Percentiles rank a stretch among this genome's conserved stretches.
Evolutionary conservation across 2,329 filamentous ascomycete species (phyloP).

Genomic region (Fusarium caatingaense): DNA sequence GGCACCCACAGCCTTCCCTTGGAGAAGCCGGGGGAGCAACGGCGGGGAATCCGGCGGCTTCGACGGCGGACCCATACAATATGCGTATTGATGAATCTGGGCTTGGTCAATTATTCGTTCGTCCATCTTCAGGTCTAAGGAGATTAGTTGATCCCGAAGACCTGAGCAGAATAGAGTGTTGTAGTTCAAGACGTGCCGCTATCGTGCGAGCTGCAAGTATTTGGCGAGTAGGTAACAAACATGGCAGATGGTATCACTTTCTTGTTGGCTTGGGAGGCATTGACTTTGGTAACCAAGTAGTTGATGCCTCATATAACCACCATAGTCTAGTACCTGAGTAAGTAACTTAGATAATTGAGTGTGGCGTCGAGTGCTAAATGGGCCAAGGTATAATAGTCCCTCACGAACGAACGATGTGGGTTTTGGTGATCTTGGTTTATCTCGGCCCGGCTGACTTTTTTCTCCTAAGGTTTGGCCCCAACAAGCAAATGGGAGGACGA

Average conservation of each 20-base stretch:
- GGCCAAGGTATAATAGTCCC: neutral
- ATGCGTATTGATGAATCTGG: slow-evolving; percentile 36
- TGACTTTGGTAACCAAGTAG: neutral
- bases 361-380: neutral
- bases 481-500: neutral
- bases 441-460: neutral
- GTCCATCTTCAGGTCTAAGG: neutral
- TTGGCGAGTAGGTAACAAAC: slow-evolving; percentile 4
- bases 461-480: neutral
- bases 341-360: neutral
- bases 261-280: neutral
- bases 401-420: neutral
- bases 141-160: neutral
- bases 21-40: slow-evolving; percentile 26
- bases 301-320: neutral
- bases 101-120: neutral
- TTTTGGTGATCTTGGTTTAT: slow-evolving; percentile 10
- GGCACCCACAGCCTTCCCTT: slow-evolving; percentile 29
- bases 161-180: neutral
- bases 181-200: neutral
- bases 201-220: neutral
- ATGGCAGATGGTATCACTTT: neutral
- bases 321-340: neutral
- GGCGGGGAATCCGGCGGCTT: slow-evolving; percentile 20
- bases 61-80: slow-evolving; percentile 22